Evolutionary conservation across 768 basidiomycete species (phyloP).

Genomic region (Pleurotus citrinopileatus): DNA sequence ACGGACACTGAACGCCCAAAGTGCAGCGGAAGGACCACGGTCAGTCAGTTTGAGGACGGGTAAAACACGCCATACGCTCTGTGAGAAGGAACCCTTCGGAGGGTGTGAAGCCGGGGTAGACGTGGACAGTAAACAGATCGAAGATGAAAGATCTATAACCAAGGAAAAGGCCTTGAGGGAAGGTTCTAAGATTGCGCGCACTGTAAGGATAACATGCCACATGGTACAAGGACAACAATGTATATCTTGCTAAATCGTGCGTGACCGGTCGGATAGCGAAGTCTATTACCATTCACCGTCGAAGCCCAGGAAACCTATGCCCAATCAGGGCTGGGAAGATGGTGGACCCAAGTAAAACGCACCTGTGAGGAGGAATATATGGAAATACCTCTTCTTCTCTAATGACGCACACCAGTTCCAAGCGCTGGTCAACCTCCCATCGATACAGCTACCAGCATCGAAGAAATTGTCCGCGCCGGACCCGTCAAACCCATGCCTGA

Average conservation of each 20-base stretch:
- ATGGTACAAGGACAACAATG: neutral
- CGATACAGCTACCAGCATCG: constrained; percentile 83
- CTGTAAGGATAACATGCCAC: neutral
- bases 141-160: no score
- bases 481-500: constrained; percentile 85
- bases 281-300: constrained; percentile 79
- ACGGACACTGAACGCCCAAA: no score
- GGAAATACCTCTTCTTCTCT: constrained; percentile 87
- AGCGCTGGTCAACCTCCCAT: constrained; percentile 82
- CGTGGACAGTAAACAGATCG: no score
- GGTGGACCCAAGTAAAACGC: constrained; percentile 24
- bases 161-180: no score
- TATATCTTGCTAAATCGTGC: neutral
- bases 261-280: neutral
- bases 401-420: constrained; percentile 90
- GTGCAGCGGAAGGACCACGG: no score
- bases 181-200: no score
- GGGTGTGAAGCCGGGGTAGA: no score
- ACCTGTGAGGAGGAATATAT: constrained; percentile 76
- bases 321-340: neutral
- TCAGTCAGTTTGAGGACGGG: no score
- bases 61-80: no score
- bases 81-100: no score
- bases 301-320: constrained; percentile 75
- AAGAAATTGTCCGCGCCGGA: constrained; percentile 92